Evolutionary conservation across 2,329 filamentous ascomycete genomes (phyloP), one percentile per base, ranked within the genome.

Genomic region (Fusarium scirpi): DNA sequence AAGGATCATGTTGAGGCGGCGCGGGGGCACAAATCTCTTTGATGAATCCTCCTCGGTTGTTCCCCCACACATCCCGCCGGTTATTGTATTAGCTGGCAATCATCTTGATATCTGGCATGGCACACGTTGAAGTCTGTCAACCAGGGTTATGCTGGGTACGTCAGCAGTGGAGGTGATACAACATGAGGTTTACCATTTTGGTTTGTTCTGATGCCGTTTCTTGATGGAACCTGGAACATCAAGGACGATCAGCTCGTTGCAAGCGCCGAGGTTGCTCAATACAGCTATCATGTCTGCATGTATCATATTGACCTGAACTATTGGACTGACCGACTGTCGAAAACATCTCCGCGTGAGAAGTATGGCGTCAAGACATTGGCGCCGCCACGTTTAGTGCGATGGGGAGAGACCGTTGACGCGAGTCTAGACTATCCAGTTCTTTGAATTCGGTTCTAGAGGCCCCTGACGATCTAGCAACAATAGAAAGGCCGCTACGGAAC

Each of bases 161-260:
- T 72, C 70, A 72, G 67, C 59, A 56, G 70, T 71, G 66, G 70
- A 72, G 69, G 57, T 60, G 49, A 55, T 55, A 34, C 65, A 46
- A 59, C 65, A 51, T 62, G 24, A 30, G 49, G 8, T 45, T 55
- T 55, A 22, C 63, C 55, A 46, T 32, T 55, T 66, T 66, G 47
- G 65, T 61, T 34, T 43, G 38, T 52, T 66, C 55, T 46, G 48
- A 25, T 47, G 52, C 44, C 58, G 47, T 51, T 68, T 67, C 58
- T 57, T 54, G 41, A 47, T 32, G 34, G 27, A 40, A 24, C 18
- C 27, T 40, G 49, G 41, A 38, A 57, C 40, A 32, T 40, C 34
- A 40, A 45, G 29, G 58, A 24, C 41, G 62, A 65, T 52, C 51
- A 44, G 38, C 48, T 41, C 25, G 38, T 46, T 34, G 46, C 43